Percentiles rank a stretch among this genome's conserved stretches.
Conservation (phyloP, 106 monocot genomes). For the Phalaenopsis aphrodite region DNA sequence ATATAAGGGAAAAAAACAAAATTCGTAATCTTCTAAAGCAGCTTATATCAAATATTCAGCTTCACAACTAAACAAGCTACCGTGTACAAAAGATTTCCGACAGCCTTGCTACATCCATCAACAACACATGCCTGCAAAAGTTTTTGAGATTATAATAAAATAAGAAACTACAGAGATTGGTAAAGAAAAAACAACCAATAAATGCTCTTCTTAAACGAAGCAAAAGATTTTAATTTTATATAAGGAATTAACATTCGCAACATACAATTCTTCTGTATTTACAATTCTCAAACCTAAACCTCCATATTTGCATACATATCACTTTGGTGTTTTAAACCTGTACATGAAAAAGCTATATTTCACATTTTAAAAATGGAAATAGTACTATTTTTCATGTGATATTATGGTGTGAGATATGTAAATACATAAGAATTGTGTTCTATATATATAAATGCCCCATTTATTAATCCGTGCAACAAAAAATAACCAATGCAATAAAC, state of each 20-base stretch:
- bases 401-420: too few relatives aligned
- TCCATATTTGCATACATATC: too few relatives aligned
- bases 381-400: too few relatives aligned
- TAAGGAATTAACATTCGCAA: too few relatives aligned
- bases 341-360: too few relatives aligned
- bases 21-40: not conserved
- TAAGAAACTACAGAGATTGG: not conserved
- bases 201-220: not conserved
- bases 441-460: not conserved
- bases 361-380: too few relatives aligned
- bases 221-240: too few relatives aligned
- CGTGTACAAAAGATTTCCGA: slow-evolving; percentile 87
- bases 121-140: slow-evolving; percentile 46
- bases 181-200: not conserved
- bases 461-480: not conserved
- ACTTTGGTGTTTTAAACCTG: too few relatives aligned
- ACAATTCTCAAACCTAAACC: too few relatives aligned
- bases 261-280: too few relatives aligned
- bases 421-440: too few relatives aligned
- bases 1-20: not conserved
- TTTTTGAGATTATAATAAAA: not conserved
- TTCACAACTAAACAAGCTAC: slow-evolving; percentile 21
- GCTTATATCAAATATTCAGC: not conserved
- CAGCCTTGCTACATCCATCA: slow-evolving; percentile 60
- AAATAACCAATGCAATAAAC: not conserved